phyloP scores from a whole-genome alignment of 176 grass and related monocot species.

The Secale cereale region DNA sequence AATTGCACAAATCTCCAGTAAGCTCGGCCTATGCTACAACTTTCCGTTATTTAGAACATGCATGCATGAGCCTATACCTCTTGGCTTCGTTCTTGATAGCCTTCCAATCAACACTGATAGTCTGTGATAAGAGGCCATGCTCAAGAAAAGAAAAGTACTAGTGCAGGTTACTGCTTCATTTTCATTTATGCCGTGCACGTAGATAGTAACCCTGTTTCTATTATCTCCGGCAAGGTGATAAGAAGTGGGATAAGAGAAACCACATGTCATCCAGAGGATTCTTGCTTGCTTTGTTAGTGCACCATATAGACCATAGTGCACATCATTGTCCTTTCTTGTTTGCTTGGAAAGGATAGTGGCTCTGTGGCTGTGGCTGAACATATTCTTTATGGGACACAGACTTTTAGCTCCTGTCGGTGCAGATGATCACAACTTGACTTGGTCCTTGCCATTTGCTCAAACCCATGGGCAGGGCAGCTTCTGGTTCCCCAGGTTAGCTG shows the following conservation, averaged over 20 bases:
- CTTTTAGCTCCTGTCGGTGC: constrained; percentile 34
- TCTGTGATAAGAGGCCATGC: background rate
- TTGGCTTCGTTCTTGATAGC: background rate
- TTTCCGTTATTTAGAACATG: background rate
- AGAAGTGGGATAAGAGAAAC: constrained; percentile 5
- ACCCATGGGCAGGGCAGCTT: background rate
- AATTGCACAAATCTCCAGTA: too few relatives aligned
- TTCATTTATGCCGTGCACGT: background rate
- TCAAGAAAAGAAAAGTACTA: background rate
- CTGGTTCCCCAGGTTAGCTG: background rate
- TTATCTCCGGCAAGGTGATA: constrained; percentile 15
- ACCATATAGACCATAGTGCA: constrained; percentile 24
- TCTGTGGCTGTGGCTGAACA: background rate
- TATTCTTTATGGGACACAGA: constrained; percentile 5
- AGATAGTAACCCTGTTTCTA: background rate
- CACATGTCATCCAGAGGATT: constrained; percentile 28
- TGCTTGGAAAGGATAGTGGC: constrained; percentile 26
- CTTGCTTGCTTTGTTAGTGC: constrained; percentile 18
- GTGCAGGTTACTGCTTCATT: background rate
- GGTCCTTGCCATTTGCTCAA: background rate
- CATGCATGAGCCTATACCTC: background rate
- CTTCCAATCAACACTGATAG: background rate
- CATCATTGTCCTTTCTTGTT: constrained; percentile 40
- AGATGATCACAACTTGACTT: background rate
- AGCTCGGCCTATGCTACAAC: too few relatives aligned